Conservation (phyloP, 1,284 basidiomycete species). For the Pseudozyma sp. region DNA sequence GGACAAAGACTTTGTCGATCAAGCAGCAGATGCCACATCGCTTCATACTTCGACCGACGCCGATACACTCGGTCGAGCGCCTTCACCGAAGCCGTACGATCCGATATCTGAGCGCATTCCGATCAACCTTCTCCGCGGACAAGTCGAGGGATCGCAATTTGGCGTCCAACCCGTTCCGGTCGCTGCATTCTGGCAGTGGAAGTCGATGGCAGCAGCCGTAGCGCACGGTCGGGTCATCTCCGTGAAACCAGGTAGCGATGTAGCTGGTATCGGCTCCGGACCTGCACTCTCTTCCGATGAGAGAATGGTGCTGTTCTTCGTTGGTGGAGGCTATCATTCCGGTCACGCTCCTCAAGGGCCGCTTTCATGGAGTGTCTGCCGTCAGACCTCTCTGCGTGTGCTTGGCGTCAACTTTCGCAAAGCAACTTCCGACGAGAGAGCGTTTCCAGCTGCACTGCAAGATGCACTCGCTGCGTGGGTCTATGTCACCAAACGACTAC, state of each 20-base stretch:
- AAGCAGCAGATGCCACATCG: constrained; percentile 10
- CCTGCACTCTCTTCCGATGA: constrained; percentile 14
- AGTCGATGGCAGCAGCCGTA: constrained; percentile 21
- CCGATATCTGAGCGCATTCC: constrained; percentile 4
- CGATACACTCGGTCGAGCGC: constrained; percentile 5
- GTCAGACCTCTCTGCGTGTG: constrained; percentile 34
- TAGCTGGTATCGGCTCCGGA: constrained; percentile 24
- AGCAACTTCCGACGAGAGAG: constrained; percentile 12
- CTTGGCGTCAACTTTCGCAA: constrained; percentile 40
- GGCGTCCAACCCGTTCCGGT: constrained; percentile 7
- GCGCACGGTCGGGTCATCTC: constrained; percentile 17
- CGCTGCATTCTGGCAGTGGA: constrained; percentile 40
- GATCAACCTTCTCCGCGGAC: constrained; percentile 16
- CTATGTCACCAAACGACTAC: constrained; percentile 32
- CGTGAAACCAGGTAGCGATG: constrained; percentile 33
- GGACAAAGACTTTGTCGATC: constrained; percentile 2
- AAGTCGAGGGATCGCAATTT: constrained; percentile 7
- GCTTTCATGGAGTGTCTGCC: constrained; percentile 28
- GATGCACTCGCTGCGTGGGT: constrained; percentile 40
- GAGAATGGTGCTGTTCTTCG: constrained; percentile 38
- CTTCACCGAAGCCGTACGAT: constrained; percentile 13
- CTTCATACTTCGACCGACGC: background rate
- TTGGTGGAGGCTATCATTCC: constrained; percentile 39
- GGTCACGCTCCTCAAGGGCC: constrained; percentile 26
- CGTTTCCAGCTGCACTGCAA: constrained; percentile 32